Base-by-base conservation (phyloP, 2,329 filamentous ascomycete genomes). In the Verticillium longisporum region DNA sequence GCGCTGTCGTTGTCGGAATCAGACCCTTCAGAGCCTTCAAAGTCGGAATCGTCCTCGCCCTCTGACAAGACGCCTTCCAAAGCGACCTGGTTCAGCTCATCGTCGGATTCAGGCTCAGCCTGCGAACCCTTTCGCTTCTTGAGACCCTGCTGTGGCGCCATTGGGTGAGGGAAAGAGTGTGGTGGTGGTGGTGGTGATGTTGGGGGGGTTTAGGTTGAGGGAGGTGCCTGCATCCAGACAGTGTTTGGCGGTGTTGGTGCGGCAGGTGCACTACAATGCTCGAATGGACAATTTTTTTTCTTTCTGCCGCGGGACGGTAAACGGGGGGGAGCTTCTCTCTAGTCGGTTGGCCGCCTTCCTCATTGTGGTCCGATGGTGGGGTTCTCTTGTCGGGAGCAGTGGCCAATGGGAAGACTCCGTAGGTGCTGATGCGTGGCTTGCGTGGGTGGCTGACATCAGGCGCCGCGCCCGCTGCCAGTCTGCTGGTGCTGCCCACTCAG, bases 91-190 rank as follows among this genome's bases (percentile, higher is more conserved):
- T 74, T 77, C 63, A 88, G 83, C 66, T 89, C 87, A 66, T 86
- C 82, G 36, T 87, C 87, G 26, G 83, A 86, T 61, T 80, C 80
- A 2, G 78, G 73, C 63, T 82, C 78, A 14, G 79, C 75, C 66
- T 85, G 83, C 26, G 84, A 78, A 63, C 83, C 83, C 74, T 90
- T 90, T 66, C 88, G 84, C 78, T 90, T 90, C 72, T 83, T 80
- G 37, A 75, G 78, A 55, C 72, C 68, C 61, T 76, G 74, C 65
- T 71, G 72, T 55, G 75, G 69, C 63, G 70, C 75, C 77, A 79
- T 80, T 67, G 71, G 68, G 53, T 50, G 5, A 14, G 15, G 9
- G 37, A n/a, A 15, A 14, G 37, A 26, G 37, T 41, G 37, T 36
- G 18, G 41, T 50, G 18, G 59, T 58, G 60, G 61, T 62, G 61